phyloP scores from a whole-genome alignment of 225 moss, liverwort and hornwort genomes.

The Physcomitrium patens region DNA sequence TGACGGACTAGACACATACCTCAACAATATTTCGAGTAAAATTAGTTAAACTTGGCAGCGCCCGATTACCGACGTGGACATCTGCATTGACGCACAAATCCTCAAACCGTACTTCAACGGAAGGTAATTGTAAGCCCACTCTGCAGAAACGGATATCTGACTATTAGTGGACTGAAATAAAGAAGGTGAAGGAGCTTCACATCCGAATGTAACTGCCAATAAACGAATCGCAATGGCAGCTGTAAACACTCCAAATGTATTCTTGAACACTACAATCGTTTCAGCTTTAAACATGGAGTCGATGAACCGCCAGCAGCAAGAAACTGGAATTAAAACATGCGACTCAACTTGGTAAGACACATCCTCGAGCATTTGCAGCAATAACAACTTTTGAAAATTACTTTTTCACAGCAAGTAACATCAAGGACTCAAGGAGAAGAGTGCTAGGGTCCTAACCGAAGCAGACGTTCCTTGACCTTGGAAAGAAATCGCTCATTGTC shows the following conservation, averaged over 20 bases:
- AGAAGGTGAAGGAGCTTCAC: neutral
- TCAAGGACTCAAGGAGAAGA: neutral
- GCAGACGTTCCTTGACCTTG: constrained; percentile 54
- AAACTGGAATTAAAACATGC: neutral
- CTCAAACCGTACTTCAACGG: constrained; percentile 80
- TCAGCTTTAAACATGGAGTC: neutral
- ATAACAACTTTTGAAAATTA: neutral
- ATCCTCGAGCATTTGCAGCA: constrained; percentile 3
- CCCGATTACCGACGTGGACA: constrained; percentile 69
- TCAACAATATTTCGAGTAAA: constrained; percentile 72
- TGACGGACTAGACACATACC: constrained; percentile 33
- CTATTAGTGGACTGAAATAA: neutral
- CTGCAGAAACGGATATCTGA: constrained; percentile 39
- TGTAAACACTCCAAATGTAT: neutral
- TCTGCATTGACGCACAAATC: constrained; percentile 69
- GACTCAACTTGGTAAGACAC: constrained; percentile 1
- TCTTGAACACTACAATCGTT: neutral
- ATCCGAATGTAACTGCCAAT: neutral
- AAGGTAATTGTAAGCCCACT: constrained; percentile 58
- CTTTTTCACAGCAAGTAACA: neutral
- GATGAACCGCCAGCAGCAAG: neutral
- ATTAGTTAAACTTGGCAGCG: constrained; percentile 71
- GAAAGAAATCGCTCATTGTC: constrained; percentile 65
- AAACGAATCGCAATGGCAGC: neutral
- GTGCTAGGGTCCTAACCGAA: constrained; percentile 33